Base-by-base conservation (phyloP, 2,329 filamentous ascomycete species). In the Pseudogymnoascus sp. region DNA sequence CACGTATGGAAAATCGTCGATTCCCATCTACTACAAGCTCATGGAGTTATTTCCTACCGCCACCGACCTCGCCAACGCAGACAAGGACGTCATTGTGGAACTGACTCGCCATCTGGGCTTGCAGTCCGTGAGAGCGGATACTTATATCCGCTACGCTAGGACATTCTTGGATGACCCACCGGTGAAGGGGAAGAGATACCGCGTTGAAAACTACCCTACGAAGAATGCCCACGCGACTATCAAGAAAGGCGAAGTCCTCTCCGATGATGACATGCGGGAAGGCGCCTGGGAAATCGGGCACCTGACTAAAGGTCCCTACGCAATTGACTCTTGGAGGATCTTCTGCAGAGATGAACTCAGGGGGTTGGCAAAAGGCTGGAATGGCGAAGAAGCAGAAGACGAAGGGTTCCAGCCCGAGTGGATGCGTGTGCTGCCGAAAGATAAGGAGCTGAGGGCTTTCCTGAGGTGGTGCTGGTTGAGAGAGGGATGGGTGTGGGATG, bases 381-480 rank as follows among this genome's bases (percentile, higher is more conserved):
- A 85, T 69, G 89, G 88, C 1, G 78, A 75, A 72, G 82, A 68
- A 67, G 76, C 69, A 67, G 76, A 70, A 65, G 71, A 72, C 31
- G 56, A 70, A 8, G 78, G 79, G 13, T 91, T 93, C 71, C 86
- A 91, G 69, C 90, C 91, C 0, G 93, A 97, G 74, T 97, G 93
- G 93, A 95, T 92, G 82, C 83, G 90, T 2, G 91, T 96, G 0
- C 72, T 89, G 59, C 91, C 93, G 0, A 77, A 81, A 47, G 93
- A 97, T 74, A 97, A 96, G 76, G 93, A 97, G 74, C 77, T 97
- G n/a, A 82, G 90, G 47, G 91, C 91, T 0, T 96, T 86, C 76
- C 75, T 97, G 70, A 82, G 88, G 40, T 97, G 93, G 92, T 90
- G 92, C 85, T 96, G 93, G 92, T 83, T 95, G 76, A 85, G 87